Base-by-base conservation (phyloP, 1,139 yeast genomes). In the Hyphopichia khmerensis region DNA sequence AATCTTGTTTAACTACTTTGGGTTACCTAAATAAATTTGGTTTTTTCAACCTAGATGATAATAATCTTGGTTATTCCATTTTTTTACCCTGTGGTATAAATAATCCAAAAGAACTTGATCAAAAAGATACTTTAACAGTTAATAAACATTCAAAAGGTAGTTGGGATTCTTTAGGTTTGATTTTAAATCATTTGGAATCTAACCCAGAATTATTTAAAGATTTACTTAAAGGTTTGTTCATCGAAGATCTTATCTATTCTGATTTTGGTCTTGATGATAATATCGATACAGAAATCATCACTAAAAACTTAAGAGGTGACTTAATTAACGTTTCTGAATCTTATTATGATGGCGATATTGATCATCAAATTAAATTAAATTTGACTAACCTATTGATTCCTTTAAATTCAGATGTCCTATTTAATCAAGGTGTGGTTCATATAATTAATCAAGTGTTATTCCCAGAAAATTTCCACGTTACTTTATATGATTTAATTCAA, bases 401-500 rank as follows among this genome's bases (percentile, higher is more conserved):
- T 0, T 69, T 72, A 40, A 75, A 80, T 46, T 69, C 81, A 1
- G 97, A 93, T 58, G 74, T 89, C 8, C 59, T 93, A 15, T 91
- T 87, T 59, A 82, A 79, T 47, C 84, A 86, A 56, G 99, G 98
- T 1, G 96, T 91, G 0, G 79, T 88, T 2, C 98, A 90, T 57
- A 80, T 91, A 1, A 67, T 87, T 5, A 66, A 73, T 36, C 62
- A 73, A 10, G 69, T 88, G 0, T 56, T 79, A 2, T 64, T 89
- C 9, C 96, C 97, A 0, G 60, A 65, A 0, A 61, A 67, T 27
- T 64, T 91, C 27, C 60, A 69, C 9, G 75, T 93, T 3, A 62
- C 83, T 0, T 65, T 87, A 15, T 43, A 50, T 1, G 85, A 88
- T 43, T 68, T 93, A 40, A 66, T 91, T 14, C 52, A 50, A 31